A percentile compares a stretch with the other conserved stretches of the same genome.
phyloP scores from a whole-genome alignment of 805 yeast genomes.

The Jamesozyma lodderae region DNA sequence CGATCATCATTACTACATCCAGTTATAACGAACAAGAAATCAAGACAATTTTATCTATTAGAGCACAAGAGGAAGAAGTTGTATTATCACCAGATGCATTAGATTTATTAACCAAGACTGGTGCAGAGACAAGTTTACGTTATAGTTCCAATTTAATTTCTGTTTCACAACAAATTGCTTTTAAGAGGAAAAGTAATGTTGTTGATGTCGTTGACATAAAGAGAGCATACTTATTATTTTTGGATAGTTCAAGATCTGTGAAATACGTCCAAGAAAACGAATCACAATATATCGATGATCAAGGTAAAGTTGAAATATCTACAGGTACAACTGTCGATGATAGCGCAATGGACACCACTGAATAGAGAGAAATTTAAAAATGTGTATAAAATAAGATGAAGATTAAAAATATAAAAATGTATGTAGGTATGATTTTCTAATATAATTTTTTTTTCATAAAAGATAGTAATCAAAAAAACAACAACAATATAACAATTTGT shows the following conservation, averaged over 20 bases:
- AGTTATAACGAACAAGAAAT: conserved; percentile 76
- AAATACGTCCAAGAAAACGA: conserved; percentile 67
- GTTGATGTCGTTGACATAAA: conserved; percentile 80
- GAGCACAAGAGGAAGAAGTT: conserved; percentile 92
- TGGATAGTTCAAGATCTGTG: conserved; percentile 85
- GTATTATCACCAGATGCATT: conserved; percentile 75
- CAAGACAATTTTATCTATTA: conserved; percentile 72
- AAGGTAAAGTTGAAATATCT: conserved; percentile 60
- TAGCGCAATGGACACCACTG: conserved; percentile 30
- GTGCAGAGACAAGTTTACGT: conserved; percentile 81
- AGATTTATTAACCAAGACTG: conserved; percentile 80
- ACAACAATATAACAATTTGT: neutral
- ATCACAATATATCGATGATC: conserved; percentile 65
- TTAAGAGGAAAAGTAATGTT: conserved; percentile 56
- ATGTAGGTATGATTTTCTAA: neutral
- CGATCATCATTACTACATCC: conserved; percentile 82
- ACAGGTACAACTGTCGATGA: conserved; percentile 15
- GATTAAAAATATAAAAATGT: neutral
- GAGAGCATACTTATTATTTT: conserved; percentile 75
- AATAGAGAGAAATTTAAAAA: conserved; percentile 9
- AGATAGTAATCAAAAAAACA: neutral
- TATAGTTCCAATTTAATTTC: conserved; percentile 87
- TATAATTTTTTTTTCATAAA: neutral
- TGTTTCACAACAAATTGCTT: conserved; percentile 79
- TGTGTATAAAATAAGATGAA: neutral